These are phyloP conservation scores for Tetrapyrgos nigripes DNA, from an alignment of 1,284 basidiomycete species.

Conservation along the genomic window DNA sequence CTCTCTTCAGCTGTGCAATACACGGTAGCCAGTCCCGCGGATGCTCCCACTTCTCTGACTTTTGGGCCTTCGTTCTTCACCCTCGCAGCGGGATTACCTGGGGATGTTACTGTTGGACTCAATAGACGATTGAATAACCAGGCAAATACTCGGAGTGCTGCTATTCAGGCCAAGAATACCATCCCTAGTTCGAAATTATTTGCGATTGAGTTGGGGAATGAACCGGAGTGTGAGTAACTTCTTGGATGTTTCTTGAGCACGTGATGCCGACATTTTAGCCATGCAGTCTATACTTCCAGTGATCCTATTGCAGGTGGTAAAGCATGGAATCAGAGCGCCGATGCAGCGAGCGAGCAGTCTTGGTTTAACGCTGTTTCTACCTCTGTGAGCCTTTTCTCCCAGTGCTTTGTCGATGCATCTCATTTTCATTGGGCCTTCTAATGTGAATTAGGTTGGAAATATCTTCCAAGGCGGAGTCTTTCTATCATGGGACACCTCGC, in stretches of 20 bases:
- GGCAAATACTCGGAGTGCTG: constrained; percentile 42
- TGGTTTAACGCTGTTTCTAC: constrained; percentile 44
- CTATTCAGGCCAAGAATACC: constrained; percentile 36
- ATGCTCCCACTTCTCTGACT: constrained; percentile 45
- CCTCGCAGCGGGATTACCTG: constrained; percentile 40
- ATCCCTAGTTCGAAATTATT: constrained; percentile 45
- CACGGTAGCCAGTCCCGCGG: constrained; percentile 43
- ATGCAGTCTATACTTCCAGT: constrained; percentile 21
- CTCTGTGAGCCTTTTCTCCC: constrained; percentile 28
- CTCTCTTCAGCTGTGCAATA: constrained; percentile 44
- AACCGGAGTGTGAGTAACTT: constrained; percentile 45
- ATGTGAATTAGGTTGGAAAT: constrained; percentile 34
- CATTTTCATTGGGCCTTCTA: too few relatives aligned
- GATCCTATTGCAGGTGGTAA: constrained; percentile 20
- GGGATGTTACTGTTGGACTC: constrained; percentile 46
- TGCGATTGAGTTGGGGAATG: constrained; percentile 51
- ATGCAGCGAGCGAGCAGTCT: constrained; percentile 40
- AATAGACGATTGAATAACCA: constrained; percentile 49
- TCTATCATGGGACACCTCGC: constrained; percentile 45
- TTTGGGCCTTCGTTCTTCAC: constrained; percentile 48
- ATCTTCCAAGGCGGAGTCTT: constrained; percentile 52
- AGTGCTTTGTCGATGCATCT: not conserved
- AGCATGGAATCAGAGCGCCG: constrained; percentile 21
- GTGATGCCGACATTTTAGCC: not conserved
- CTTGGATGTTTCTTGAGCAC: not conserved